Evolutionary conservation across 208 protist genomes (phyloP), one percentile per base, ranked within the genome.

Genomic region (Trypanosoma boissoni): DNA sequence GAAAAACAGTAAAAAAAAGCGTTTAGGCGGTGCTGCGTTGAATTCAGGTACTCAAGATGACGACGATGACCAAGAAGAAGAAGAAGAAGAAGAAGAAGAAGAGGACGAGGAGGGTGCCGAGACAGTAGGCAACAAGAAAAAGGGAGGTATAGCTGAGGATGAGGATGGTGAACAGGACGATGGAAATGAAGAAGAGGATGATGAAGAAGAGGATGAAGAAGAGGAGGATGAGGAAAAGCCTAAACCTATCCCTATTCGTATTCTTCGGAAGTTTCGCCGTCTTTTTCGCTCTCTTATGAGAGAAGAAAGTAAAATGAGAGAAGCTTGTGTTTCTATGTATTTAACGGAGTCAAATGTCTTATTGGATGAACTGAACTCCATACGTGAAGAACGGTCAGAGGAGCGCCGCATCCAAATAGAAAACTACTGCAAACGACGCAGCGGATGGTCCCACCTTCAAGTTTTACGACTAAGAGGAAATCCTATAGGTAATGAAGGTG

Each of bases 361-460:
- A 7, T 8, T 63, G 16, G 23, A 62, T 6, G 52, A 72, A 24
- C 63, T 61, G 12, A 42, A 51, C 28, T 21, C 28, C 20, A 85
- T 85, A 44, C 58, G 64, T 7, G 66, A 45, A 4, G 63, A 67
- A 23, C 23, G 61, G 3, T 55, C 59, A 23, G 60, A 77, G 26
- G 86, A 92, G 58, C 70, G 76, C 46, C 73, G 74, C 29, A 32
- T 67, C 16, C 51, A 27, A n/a, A 77, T 80, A 23, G 79, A 80
- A 39, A 64, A 62, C 37, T 84, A 78, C 51, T 88, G 84, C 58
- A 50, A 68, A 26, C 75, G 80, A 10, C 80, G 82, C 14, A 89
- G 81, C 53, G 88, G 88, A 6, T 95, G 88, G 88, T 89, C 83
- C 18, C 85, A 67, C 34, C 36, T 95, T 23, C 66, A 86, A 46